Percentiles rank a stretch among this genome's conserved stretches.
Evolutionary conservation across 2,329 filamentous ascomycete species (phyloP).

Genomic region (Ceratocystis diversiconidia): DNA sequence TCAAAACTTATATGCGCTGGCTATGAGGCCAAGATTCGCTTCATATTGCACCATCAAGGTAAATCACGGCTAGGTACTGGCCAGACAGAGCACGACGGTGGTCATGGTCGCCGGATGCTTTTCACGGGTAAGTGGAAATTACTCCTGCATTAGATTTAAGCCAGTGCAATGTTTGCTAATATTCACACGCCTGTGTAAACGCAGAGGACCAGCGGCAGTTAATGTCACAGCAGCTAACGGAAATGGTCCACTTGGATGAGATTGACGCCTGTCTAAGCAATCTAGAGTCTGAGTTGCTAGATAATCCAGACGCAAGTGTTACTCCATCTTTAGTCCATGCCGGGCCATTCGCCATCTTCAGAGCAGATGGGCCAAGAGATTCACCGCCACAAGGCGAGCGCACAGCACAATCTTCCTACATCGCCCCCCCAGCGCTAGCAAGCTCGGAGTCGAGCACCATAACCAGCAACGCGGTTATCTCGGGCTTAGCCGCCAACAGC

Average conservation of each 20-base stretch:
- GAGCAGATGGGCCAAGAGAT: neutral
- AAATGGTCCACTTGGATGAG: neutral
- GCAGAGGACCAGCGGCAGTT: constrained; percentile 6
- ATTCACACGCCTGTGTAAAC: neutral
- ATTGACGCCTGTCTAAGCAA: constrained; percentile 1
- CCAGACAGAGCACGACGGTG: constrained; percentile 3
- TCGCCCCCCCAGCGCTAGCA: neutral
- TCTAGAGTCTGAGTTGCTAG: neutral
- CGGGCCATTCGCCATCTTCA: constrained; percentile 12
- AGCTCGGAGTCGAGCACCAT: neutral
- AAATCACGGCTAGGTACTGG: neutral
- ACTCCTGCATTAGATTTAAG: neutral
- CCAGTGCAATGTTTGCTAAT: neutral
- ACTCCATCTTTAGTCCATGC: neutral
- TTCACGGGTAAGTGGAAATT: constrained; percentile 10
- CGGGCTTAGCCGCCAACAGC: neutral
- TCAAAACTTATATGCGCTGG: constrained; percentile 12
- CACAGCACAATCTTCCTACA: neutral
- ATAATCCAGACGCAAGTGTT: neutral
- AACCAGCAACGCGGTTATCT: neutral
- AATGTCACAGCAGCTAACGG: constrained; percentile 7
- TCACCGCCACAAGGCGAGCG: neutral
- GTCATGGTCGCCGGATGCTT: constrained; percentile 15
- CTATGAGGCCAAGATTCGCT: constrained; percentile 15
- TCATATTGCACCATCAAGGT: constrained; percentile 7